These are phyloP conservation scores for Colletotrichum cordylinicola DNA, from an alignment of 2,329 filamentous ascomycete species.

Conservation along the genomic window DNA sequence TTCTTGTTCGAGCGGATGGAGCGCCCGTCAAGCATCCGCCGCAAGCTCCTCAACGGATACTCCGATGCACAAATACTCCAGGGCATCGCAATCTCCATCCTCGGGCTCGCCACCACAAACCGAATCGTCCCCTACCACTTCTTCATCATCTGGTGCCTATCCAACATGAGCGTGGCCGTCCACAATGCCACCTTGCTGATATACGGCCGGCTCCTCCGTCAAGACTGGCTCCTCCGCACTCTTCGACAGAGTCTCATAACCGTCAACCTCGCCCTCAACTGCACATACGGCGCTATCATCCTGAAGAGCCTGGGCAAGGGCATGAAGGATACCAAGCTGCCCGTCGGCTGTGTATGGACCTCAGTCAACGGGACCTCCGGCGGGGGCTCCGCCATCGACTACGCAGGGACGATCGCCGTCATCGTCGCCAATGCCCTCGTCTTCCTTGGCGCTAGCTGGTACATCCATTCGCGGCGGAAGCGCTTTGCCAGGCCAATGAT, in stretches of 20 bases:
- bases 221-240: slow-evolving; percentile 72
- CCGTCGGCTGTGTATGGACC: slow-evolving; percentile 67
- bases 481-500: slow-evolving; percentile 61
- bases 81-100: slow-evolving; percentile 70
- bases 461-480: slow-evolving; percentile 62
- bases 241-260: slow-evolving; percentile 71
- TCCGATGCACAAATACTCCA: slow-evolving; percentile 74
- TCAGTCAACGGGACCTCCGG: slow-evolving; percentile 33
- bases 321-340: slow-evolving; percentile 56
- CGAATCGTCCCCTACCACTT: slow-evolving; percentile 71
- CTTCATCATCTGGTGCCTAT: slow-evolving; percentile 74
- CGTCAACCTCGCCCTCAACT: slow-evolving; percentile 65
- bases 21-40: slow-evolving; percentile 57
- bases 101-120: slow-evolving; percentile 65
- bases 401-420: slow-evolving; percentile 65
- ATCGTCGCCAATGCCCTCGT: slow-evolving; percentile 64
- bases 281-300: slow-evolving; percentile 61
- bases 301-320: slow-evolving; percentile 59
- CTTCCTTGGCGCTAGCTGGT: slow-evolving; percentile 67
- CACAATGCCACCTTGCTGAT: slow-evolving; percentile 71
- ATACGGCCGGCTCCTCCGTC: slow-evolving; percentile 68
- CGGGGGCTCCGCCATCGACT: slow-evolving; percentile 40
- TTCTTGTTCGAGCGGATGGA: slow-evolving; percentile 58
- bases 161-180: slow-evolving; percentile 67
- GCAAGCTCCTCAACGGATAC: slow-evolving; percentile 69